Percentiles rank a stretch among this genome's conserved stretches.
Conservation (phyloP, 2,329 filamentous ascomycete genomes). For the Phialemoniopsis sp. region DNA sequence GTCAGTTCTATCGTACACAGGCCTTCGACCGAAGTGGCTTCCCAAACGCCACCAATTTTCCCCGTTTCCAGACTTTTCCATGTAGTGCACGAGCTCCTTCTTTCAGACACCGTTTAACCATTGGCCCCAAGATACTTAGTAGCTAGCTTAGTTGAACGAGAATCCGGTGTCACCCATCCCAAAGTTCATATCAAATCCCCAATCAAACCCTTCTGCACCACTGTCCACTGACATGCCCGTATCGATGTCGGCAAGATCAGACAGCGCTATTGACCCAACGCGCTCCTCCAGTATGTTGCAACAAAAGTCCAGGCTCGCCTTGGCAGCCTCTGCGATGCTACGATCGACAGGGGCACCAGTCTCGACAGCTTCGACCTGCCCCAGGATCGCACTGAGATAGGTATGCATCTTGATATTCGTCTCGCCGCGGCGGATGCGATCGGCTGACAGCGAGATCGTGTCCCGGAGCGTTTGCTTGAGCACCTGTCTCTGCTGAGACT, state of each 20-base stretch:
- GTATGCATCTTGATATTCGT: constrained; percentile 39
- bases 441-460: constrained; percentile 18
- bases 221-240: constrained; percentile 12
- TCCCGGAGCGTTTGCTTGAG: constrained; percentile 24
- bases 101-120: too few species aligned
- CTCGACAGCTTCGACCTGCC: constrained; percentile 31
- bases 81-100: too few species aligned
- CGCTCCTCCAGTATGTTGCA: constrained; percentile 17
- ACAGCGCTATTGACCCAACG: constrained; percentile 6
- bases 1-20: too few species aligned
- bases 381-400: constrained; percentile 31
- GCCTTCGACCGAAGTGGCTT: too few species aligned
- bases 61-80: too few species aligned
- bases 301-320: constrained; percentile 25
- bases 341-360: constrained; percentile 15
- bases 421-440: constrained; percentile 31
- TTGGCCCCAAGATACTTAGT: too few species aligned
- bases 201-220: constrained; percentile 12
- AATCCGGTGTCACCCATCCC: constrained; percentile 13
- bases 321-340: constrained; percentile 22
- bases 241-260: constrained; percentile 7
- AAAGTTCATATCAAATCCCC: constrained; percentile 19
- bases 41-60: too few species aligned
- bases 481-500: constrained; percentile 17
- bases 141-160: too few species aligned